Evolutionary conservation across 1,284 basidiomycete genomes (phyloP).

Genomic region (Volvariella volvacea): DNA sequence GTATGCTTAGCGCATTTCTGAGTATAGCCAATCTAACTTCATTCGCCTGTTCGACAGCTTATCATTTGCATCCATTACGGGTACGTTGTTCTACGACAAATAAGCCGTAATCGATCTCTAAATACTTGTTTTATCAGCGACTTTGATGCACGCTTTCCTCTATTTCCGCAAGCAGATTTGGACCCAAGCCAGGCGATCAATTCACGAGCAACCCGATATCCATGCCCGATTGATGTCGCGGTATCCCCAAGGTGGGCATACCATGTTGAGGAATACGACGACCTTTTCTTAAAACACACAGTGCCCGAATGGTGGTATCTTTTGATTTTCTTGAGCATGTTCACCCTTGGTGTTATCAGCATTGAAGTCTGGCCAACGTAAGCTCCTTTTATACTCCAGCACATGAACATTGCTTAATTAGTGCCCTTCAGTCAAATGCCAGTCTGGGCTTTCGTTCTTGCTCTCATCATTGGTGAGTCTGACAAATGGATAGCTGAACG

Average conservation of each 20-base stretch:
- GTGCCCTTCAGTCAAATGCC: slow-evolving; percentile 33
- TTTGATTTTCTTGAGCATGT: slow-evolving; percentile 40
- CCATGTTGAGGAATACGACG: no score
- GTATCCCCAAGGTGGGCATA: slow-evolving; percentile 46
- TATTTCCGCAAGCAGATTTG: slow-evolving; percentile 78
- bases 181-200: slow-evolving; percentile 51
- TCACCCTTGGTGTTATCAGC: slow-evolving; percentile 41
- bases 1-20: slow-evolving; percentile 10
- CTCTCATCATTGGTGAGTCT: slow-evolving; percentile 33
- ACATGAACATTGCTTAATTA: neutral
- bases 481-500: slow-evolving; percentile 1
- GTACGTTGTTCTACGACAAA: slow-evolving; percentile 11
- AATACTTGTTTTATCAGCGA: slow-evolving; percentile 57
- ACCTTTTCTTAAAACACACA: slow-evolving; percentile 5
- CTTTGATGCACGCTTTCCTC: slow-evolving; percentile 69
- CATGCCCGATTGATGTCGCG: slow-evolving; percentile 74
- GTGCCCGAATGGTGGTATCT: slow-evolving; percentile 72
- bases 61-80: slow-evolving; percentile 51
- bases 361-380: slow-evolving; percentile 42
- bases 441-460: slow-evolving; percentile 51
- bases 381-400: slow-evolving; percentile 1
- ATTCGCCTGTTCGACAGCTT: slow-evolving; percentile 38
- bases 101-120: slow-evolving; percentile 22
- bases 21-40: neutral
- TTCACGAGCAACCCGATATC: slow-evolving; percentile 76